These are phyloP conservation scores for Calonectria multiphialidica DNA, from an alignment of 2,329 filamentous ascomycete genomes.

Conservation along the genomic window DNA sequence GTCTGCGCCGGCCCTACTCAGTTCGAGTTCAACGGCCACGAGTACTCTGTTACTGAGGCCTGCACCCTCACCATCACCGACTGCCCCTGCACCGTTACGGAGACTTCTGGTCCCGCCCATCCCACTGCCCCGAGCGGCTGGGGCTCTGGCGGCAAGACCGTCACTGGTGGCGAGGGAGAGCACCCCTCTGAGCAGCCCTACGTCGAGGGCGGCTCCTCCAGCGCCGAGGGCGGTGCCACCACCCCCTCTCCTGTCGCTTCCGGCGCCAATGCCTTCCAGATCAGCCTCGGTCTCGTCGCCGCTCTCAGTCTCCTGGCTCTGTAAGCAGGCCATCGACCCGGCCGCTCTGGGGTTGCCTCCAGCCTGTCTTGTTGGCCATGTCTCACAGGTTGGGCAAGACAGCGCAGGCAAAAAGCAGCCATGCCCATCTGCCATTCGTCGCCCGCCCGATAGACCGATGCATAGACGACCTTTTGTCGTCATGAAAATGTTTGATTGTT, in stretches of 20 bases:
- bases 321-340: slow-evolving; percentile 36
- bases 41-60: slow-evolving; percentile 66
- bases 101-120: slow-evolving; percentile 42
- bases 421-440: slow-evolving; percentile 12
- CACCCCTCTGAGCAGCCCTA: slow-evolving; percentile 18
- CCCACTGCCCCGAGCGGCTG: slow-evolving; percentile 25
- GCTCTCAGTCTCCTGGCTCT: slow-evolving; percentile 45
- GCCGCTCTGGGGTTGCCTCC: neutral
- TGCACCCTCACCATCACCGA: slow-evolving; percentile 67
- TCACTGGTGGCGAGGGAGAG: neutral
- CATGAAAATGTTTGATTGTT: slow-evolving; percentile 10
- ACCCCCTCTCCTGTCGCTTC: slow-evolving; percentile 39
- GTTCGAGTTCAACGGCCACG: slow-evolving; percentile 62
- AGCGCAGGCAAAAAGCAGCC: neutral
- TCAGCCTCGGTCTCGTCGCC: slow-evolving; percentile 47
- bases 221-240: slow-evolving; percentile 25
- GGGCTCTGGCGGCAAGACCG: slow-evolving; percentile 10
- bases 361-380: neutral
- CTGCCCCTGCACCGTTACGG: slow-evolving; percentile 63
- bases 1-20: slow-evolving; percentile 63
- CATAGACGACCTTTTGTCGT: slow-evolving; percentile 24
- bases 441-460: neutral
- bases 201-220: slow-evolving; percentile 8
- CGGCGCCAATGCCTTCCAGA: slow-evolving; percentile 39
- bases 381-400: slow-evolving; percentile 10